Base-by-base conservation (phyloP, 2,329 filamentous ascomycete species). In the Diaporthe ilicicola region DNA sequence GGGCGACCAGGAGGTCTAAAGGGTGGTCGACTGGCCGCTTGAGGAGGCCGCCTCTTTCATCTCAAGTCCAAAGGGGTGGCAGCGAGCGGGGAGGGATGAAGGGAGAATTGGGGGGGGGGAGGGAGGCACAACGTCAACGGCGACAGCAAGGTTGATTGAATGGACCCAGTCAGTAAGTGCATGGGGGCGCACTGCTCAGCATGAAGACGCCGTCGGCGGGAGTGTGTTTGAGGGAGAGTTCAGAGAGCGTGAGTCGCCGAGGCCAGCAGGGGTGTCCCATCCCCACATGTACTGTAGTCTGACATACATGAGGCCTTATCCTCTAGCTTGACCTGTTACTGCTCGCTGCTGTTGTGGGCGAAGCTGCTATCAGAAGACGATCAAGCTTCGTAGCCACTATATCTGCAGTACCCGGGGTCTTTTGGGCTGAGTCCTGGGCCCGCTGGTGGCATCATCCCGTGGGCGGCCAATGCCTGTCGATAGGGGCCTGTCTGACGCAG, bases 401-500 rank as follows among this genome's bases (percentile, higher is more conserved):
- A 64, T 50, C 59, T 50, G 29, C 44, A 24, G 29, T 64, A 50
- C 59, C 59, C 59, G 29, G 27, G 4, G 3, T 34, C 8, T 24
- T 46, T 12, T 37, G 39, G 51, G 65, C 65, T 67, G 65, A 67
- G 53, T 50, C 46, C 51, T 56, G 27, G 56, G 64, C 64, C 64
- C 64, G 64, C 34, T 54, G 24, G n/a, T 56, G 65, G 65, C 51
- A 67, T 8, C 44, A 50, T 50, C 29, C 59, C 44, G 44, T 19
- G 4, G 59, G 29, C 50, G 59, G 44, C 59, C 29, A 50, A 64
- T 64, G 59, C 59, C 44, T 64, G 59, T 64, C 59, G 32, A 42
- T 24, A 50, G 59, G 32, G 42, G 53, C 66, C 66, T 68, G 51
- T 24, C 50, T 59, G 32, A 67, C 34, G 72, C 72, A 73, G 70